phyloP scores from a whole-genome alignment of 768 basidiomycete species.

The button mushroom (Agaricus bisporus) region DNA sequence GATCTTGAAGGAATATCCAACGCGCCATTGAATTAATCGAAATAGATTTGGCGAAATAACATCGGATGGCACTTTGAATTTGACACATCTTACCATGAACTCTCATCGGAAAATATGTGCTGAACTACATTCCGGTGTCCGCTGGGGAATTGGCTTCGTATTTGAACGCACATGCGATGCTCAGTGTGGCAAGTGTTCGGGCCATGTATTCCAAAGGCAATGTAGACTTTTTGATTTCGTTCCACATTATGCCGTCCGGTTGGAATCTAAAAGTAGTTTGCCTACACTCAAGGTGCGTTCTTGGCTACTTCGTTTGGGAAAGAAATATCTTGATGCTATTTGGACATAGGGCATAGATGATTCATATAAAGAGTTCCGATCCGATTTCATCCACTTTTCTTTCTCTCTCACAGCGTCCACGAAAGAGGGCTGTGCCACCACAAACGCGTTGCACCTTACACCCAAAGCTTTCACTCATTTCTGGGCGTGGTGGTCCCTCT shows the following conservation, averaged over 20 bases:
- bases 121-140: slow-evolving; percentile 75
- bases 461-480: slow-evolving; percentile 86
- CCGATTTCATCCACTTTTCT: slow-evolving; percentile 90
- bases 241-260: slow-evolving; percentile 71
- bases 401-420: slow-evolving; percentile 74
- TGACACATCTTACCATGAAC: slow-evolving; percentile 17
- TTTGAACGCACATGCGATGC: slow-evolving; percentile 78
- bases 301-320: background rate
- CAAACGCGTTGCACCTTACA: slow-evolving; percentile 61
- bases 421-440: slow-evolving; percentile 19
- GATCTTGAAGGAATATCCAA: background rate
- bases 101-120: slow-evolving; percentile 71
- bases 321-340: background rate
- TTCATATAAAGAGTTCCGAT: slow-evolving; percentile 84
- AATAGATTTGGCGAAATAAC: slow-evolving; percentile 11
- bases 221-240: slow-evolving; percentile 79
- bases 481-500: slow-evolving; percentile 87
- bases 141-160: slow-evolving; percentile 79
- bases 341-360: slow-evolving; percentile 43
- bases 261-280: slow-evolving; percentile 40
- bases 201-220: slow-evolving; percentile 60
- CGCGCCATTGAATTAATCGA: slow-evolving; percentile 1
- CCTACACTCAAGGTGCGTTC: slow-evolving; percentile 44
- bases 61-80: slow-evolving; percentile 18
- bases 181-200: slow-evolving; percentile 58